These are phyloP conservation scores for Boletus patriciae DNA, from an alignment of 768 basidiomycete species.

Conservation along the genomic window DNA sequence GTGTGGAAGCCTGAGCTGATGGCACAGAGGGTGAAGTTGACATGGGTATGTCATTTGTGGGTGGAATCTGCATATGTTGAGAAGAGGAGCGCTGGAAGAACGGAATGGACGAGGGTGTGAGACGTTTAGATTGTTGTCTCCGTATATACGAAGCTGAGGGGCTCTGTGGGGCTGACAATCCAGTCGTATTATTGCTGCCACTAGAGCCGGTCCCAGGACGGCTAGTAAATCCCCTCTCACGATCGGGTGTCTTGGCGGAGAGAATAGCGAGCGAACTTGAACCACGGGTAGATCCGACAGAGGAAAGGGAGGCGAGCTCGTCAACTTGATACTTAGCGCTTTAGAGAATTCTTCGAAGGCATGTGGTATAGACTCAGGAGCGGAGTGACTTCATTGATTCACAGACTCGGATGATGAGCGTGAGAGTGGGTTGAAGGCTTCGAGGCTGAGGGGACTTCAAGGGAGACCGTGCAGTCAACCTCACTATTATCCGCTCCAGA, in stretches of 20 bases:
- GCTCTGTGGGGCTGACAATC: conserved; percentile 51
- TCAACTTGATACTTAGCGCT: conserved; percentile 73
- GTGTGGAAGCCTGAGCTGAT: conserved; percentile 41
- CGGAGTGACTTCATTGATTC: conserved; percentile 37
- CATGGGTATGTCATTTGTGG: conserved; percentile 39
- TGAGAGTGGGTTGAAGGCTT: conserved; percentile 29
- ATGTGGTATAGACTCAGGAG: conserved; percentile 45
- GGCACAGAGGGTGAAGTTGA: conserved; percentile 55
- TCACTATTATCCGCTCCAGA: conserved; percentile 46
- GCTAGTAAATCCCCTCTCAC: conserved; percentile 48
- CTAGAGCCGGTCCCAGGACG: conserved; percentile 78
- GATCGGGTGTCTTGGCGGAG: conserved; percentile 64
- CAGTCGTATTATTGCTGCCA: conserved; percentile 64
- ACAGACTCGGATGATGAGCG: conserved; percentile 38
- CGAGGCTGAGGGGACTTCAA: conserved; percentile 47
- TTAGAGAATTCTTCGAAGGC: conserved; percentile 92
- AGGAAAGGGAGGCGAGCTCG: conserved; percentile 70
- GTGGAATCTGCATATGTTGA: conserved; percentile 75
- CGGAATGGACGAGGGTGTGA: conserved; percentile 90
- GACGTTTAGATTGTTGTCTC: conserved; percentile 67
- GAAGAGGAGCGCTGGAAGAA: conserved; percentile 93
- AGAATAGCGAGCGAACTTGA: conserved; percentile 44
- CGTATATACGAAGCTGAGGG: conserved; percentile 70
- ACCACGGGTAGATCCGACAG: conserved; percentile 61
- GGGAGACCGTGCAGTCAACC: conserved; percentile 47